Evolutionary conservation across 2,329 filamentous ascomycete genomes (phyloP).

Genomic region (Sarocladiaceae sp.): DNA sequence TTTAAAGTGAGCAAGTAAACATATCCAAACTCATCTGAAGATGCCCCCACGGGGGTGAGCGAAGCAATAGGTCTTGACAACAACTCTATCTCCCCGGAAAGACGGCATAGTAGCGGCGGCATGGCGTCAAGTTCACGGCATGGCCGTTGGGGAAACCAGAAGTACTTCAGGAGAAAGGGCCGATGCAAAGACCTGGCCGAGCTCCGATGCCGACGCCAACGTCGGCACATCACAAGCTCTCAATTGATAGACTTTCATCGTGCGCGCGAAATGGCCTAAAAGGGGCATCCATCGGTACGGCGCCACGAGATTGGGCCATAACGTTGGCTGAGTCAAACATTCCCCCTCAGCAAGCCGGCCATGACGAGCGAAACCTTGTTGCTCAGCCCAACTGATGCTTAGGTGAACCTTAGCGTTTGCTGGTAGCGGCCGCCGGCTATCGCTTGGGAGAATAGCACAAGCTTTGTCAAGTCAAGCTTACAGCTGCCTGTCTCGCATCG

Average conservation of each 20-base stretch:
- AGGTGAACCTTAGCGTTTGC: not conserved
- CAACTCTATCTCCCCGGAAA: not conserved
- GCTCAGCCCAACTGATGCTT: not conserved
- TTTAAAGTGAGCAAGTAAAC: not conserved
- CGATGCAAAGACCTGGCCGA: not conserved
- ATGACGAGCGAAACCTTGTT: not conserved
- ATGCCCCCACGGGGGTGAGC: not conserved
- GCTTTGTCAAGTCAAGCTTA: not conserved
- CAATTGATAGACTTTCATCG: too few species aligned
- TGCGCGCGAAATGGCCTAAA: too few species aligned
- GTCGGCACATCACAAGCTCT: too few species aligned
- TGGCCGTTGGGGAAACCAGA: not conserved
- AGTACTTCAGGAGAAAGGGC: not conserved
- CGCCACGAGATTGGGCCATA: not conserved
- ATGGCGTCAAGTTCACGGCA: not conserved
- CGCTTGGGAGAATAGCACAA: not conserved
- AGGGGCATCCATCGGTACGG: too few species aligned
- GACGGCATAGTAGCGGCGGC: constrained; percentile 1
- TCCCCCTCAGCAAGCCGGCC: not conserved
- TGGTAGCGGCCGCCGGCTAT: not conserved
- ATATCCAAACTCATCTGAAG: not conserved
- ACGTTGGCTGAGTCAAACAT: not conserved
- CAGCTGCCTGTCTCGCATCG: not conserved
- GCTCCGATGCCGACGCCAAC: not conserved
- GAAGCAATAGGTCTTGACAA: not conserved